These are phyloP conservation scores for Leersia perrieri DNA, from an alignment of 176 grass and related monocot species.

Conservation along the genomic window DNA sequence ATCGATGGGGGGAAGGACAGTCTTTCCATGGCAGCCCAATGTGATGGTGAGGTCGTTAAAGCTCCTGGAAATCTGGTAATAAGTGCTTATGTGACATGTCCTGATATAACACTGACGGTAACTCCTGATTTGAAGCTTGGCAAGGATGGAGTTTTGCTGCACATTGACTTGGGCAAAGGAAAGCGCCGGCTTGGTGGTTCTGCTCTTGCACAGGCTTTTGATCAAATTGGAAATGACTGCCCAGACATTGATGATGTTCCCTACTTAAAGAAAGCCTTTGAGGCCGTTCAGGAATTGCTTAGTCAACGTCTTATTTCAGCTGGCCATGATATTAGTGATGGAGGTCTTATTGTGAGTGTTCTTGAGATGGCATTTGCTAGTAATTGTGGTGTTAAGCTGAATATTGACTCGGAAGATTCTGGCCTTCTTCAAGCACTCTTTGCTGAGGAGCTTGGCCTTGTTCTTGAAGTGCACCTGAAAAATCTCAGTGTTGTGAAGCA, in stretches of 20 bases:
- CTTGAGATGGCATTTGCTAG: conserved; percentile 96
- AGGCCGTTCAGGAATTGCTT: conserved; percentile 69
- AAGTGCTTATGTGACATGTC: conserved; percentile 83
- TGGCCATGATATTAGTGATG: conserved; percentile 91
- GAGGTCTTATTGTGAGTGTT: conserved; percentile 71
- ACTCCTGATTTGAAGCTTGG: conserved; percentile 91
- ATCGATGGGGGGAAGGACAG: conserved; percentile 94
- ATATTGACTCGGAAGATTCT: conserved; percentile 50
- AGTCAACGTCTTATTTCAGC: conserved; percentile 67
- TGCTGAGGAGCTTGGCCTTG: conserved; percentile 80
- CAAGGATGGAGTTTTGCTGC: conserved; percentile 66
- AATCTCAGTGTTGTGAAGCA: conserved; percentile 46
- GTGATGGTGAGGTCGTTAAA: conserved; percentile 73
- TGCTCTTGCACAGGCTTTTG: conserved; percentile 84
- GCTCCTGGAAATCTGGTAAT: conserved; percentile 92
- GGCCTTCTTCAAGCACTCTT: conserved; percentile 67
- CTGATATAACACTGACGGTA: conserved; percentile 88
- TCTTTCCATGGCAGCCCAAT: conserved; percentile 94
- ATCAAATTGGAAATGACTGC: conserved; percentile 85
- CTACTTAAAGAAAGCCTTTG: conserved; percentile 72
- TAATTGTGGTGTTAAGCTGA: conserved; percentile 74
- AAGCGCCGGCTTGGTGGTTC: conserved; percentile 66
- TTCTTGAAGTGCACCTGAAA: conserved; percentile 58
- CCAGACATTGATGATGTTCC: conserved; percentile 78
- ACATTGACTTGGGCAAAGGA: conserved; percentile 84